These are phyloP conservation scores for Pittosporum tobira DNA, from an alignment of 129 eudicot genomes.

Conservation along the genomic window DNA sequence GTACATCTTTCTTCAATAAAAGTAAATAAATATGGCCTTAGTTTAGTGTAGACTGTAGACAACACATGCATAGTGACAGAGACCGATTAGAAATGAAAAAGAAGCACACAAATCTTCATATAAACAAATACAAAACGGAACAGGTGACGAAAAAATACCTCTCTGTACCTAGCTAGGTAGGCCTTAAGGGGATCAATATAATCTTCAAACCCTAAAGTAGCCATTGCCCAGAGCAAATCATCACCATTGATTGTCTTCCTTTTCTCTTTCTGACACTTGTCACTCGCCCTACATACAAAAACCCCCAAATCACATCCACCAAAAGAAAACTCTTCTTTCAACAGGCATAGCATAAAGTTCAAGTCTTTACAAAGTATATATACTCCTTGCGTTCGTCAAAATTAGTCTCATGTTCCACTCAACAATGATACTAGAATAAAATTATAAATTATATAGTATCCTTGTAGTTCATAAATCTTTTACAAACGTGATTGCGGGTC, in stretches of 20 bases:
- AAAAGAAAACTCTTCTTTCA: not conserved
- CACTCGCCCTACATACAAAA: constrained; percentile 42
- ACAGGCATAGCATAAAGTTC: not conserved
- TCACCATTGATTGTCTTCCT: constrained; percentile 58
- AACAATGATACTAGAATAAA: too few species aligned
- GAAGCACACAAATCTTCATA: not conserved
- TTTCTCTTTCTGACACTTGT: constrained; percentile 59
- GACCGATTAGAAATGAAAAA: too few species aligned
- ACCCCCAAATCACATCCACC: constrained; percentile 1
- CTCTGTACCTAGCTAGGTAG: constrained; percentile 47
- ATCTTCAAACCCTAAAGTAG: constrained; percentile 59
- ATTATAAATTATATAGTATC: too few species aligned
- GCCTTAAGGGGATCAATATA: constrained; percentile 60
- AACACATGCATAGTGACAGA: too few species aligned
- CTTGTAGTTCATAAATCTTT: too few species aligned
- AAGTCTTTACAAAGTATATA: not conserved
- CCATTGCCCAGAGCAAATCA: constrained; percentile 72
- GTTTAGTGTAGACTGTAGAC: too few species aligned
- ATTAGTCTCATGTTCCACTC: too few species aligned
- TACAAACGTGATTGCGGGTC: too few species aligned
- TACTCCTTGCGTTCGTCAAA: too few species aligned
- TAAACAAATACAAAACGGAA: not conserved
- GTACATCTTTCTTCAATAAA: too few species aligned
- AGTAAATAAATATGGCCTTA: too few species aligned
- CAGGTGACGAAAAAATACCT: constrained; percentile 18